Base-by-base conservation (phyloP, 1,284 basidiomycete species). In the Malassezia cuniculi region DNA sequence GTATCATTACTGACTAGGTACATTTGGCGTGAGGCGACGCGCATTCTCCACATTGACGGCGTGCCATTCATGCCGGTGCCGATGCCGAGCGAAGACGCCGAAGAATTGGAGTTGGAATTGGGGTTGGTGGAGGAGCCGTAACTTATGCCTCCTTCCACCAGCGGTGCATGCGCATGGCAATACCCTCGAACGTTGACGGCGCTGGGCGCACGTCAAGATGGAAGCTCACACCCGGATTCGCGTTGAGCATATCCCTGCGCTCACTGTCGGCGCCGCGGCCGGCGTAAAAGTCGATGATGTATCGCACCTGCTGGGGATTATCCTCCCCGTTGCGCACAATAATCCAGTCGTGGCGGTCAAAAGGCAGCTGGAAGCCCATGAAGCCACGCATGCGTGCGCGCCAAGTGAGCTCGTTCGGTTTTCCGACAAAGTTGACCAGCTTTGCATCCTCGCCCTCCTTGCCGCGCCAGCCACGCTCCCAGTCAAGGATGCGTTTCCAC, bases 251-350 rank as follows among this genome's bases (percentile, higher is more conserved):
- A 21, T 26, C 34, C 15, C 18, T 15, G 32, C 26, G 26, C 26
- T 27, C 25, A 21, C 37, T 4, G 79, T 15, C 77, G 71, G 65
- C 18, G 69, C 52, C 4, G 71, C 55, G 33, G n/a, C 93, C 90
- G 0, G 85, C 82, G 72, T 99, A 99, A 68, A 95, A 99, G 70
- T 99, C 90, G 54, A 99, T 94, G 41, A 99, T 79, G 71, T 97
- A 99, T 48, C 90, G 79, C 60, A 89, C 74, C 39, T 78, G 78
- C 27, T 38, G 36, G 5, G 27, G 36, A 9, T 30, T 21, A 1
- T 32, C 17, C 6, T 39, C 34, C 4, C 15, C 30, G 1, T 36
- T 14, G 20, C 93, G 78, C 68, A 94, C 86, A 29, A 99, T 78
- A 29, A 85, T 71, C 93, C 90, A 99, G 69, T 97, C 90, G 54